Base-by-base conservation (phyloP, 192 early-diverging fungal genomes). In the Cladochytrium replicatum region DNA sequence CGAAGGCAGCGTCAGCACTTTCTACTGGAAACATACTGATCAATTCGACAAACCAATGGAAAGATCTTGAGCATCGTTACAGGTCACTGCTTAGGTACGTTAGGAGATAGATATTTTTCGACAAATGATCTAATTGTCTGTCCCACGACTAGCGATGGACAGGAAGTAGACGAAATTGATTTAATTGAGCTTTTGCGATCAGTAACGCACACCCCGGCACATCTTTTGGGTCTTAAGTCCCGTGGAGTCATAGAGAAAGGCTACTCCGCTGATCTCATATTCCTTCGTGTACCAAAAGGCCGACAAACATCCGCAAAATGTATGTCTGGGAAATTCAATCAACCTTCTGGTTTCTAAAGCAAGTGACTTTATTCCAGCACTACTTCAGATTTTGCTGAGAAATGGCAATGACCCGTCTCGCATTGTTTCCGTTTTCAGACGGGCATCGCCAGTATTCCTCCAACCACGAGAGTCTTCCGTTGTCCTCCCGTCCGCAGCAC, bases 21-120 rank as follows among this genome's bases (percentile, higher is more conserved):
- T n/a, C 49, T 23, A 23, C 41, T 13, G 50, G 41, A 15, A 53
- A 50, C 51, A 29, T 46, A 11, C 49, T 52, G n/a, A 15, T 48
- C 45, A 46, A 52, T 24, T 52, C 50, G 17, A 47, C 13, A 11
- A 22, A 50, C 51, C 46, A n/a, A 50, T 52, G 46, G 50, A 48
- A 23, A n/a, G 46, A 46, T 43, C 25, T 52, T 3, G 49, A 46
- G 11, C 17, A 5, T 52, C 46, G 25, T 8, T n/a, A n/a, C 0
- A 21, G 50, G 15, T n/a, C 23, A 15, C 46, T 52, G 13, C 13
- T 46, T 11, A 25, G 45, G 26, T 52, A 3, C n/a, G 24, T 9
- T n/a, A 9, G 19, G 11, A 6, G 19, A 19, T 25, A 46, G 11
- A 54, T 22, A 13, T 13, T 17, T 13, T 13, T 13, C 13, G 34